Conservation (phyloP, 805 yeast genomes). For the Saccharomycopsis oosterbeekiorum region DNA sequence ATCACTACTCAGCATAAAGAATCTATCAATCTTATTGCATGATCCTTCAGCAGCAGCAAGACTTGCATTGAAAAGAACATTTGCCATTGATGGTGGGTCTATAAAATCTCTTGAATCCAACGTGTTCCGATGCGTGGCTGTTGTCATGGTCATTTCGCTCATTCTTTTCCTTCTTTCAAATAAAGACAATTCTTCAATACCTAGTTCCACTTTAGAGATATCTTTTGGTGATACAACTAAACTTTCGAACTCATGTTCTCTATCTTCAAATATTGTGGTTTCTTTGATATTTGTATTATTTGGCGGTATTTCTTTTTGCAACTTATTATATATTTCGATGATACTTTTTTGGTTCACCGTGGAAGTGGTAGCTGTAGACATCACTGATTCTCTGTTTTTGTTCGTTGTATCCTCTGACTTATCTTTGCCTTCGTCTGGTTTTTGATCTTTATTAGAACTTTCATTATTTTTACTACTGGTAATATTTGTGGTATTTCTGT, state of each 20-base stretch:
- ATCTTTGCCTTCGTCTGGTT: slow-evolving; percentile 8
- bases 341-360: slow-evolving; percentile 10
- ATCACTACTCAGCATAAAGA: not conserved
- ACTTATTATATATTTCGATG: slow-evolving; percentile 17
- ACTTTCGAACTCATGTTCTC: slow-evolving; percentile 7
- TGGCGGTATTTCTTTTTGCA: slow-evolving; percentile 11
- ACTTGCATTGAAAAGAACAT: not conserved
- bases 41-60: not conserved
- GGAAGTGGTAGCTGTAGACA: slow-evolving; percentile 8
- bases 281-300: not conserved
- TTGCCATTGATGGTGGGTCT: not conserved
- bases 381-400: slow-evolving; percentile 7
- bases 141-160: not conserved
- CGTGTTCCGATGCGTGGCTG: not conserved
- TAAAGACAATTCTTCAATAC: slow-evolving; percentile 15
- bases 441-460: not conserved
- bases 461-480: not conserved
- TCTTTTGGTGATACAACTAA: slow-evolving; percentile 17
- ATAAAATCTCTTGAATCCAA: not conserved
- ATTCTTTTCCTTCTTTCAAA: not conserved
- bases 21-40: not conserved
- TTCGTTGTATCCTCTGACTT: not conserved
- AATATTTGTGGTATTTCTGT: not conserved
- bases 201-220: slow-evolving; percentile 9
- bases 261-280: not conserved